Evolutionary conservation across 805 yeast genomes (phyloP).

Genomic region (Candida argentea): DNA sequence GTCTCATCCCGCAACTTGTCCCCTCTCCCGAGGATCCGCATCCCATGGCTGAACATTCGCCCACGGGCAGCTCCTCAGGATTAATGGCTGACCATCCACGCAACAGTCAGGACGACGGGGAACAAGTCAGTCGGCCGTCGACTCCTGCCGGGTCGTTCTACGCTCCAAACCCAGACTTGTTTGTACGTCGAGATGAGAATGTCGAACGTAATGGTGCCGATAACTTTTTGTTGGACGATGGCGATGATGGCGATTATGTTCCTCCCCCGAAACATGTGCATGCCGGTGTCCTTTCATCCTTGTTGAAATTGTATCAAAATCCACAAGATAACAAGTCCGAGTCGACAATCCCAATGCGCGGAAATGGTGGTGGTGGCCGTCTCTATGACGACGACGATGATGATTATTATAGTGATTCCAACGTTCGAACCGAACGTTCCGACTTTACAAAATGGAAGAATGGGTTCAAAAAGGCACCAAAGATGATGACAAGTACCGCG

Average conservation of each 20-base stretch:
- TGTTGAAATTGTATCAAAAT: conserved; percentile 59
- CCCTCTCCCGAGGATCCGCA: no score
- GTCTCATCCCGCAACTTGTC: neutral
- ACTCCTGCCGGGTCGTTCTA: conserved; percentile 10
- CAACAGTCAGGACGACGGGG: conserved; percentile 1
- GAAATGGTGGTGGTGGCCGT: conserved; percentile 9
- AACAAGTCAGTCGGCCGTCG: neutral
- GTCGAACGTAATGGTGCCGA: conserved; percentile 18
- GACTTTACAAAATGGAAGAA: conserved; percentile 20
- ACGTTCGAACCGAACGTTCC: conserved; percentile 1
- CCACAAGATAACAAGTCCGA: conserved; percentile 21
- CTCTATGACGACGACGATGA: conserved; percentile 17
- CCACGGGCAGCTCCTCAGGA: conserved; percentile 1
- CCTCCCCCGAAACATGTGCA: conserved; percentile 48
- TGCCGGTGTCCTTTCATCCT: conserved; percentile 78
- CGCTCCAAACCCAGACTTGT: conserved; percentile 37
- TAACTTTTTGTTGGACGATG: conserved; percentile 20
- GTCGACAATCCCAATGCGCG: conserved; percentile 14
- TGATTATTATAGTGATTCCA: conserved; percentile 3
- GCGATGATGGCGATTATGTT: conserved; percentile 22
- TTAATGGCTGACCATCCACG: conserved; percentile 1
- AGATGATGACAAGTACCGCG: conserved; percentile 8
- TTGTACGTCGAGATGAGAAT: conserved; percentile 15
- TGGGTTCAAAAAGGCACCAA: conserved; percentile 21
- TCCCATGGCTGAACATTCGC: neutral